These are phyloP conservation scores for Phlegmacium glaucopus DNA, from an alignment of 768 basidiomycete species.

Conservation along the genomic window DNA sequence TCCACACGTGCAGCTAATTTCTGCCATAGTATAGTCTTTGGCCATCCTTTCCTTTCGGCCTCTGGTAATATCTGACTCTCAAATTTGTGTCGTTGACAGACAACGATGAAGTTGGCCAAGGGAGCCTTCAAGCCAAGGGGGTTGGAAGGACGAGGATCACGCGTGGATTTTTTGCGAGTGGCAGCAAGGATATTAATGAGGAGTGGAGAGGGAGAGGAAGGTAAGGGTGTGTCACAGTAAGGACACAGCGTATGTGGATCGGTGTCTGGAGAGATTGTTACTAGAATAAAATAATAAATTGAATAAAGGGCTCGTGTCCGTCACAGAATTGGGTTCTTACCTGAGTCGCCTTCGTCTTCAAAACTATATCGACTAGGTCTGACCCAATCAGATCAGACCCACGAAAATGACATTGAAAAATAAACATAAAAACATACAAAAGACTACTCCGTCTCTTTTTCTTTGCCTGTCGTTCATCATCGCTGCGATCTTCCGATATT, in stretches of 20 bases:
- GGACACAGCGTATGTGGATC: conserved; percentile 76
- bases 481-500: conserved; percentile 23
- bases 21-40: conserved; percentile 65
- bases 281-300: conserved; percentile 25
- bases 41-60: conserved; percentile 73
- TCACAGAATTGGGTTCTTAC: conserved; percentile 24
- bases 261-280: conserved; percentile 44
- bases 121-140: conserved; percentile 56
- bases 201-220: conserved; percentile 55
- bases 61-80: conserved; percentile 71
- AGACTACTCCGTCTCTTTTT: conserved; percentile 26
- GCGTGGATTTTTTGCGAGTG: conserved; percentile 50
- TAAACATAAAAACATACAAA: conserved; percentile 8
- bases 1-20: conserved; percentile 50
- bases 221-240: conserved; percentile 74
- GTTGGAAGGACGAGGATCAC: conserved; percentile 67
- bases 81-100: conserved; percentile 79
- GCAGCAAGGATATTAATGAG: conserved; percentile 51
- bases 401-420: neutral
- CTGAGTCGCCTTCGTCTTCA: conserved; percentile 37
- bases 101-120: conserved; percentile 55
- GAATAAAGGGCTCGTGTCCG: neutral
- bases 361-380: conserved; percentile 6
- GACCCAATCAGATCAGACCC: neutral
- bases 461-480: conserved; percentile 24